Percentiles rank a stretch among this genome's conserved stretches.
phyloP scores from a whole-genome alignment of 225 moss, liverwort and hornwort species.

The Sphagnum contortum region DNA sequence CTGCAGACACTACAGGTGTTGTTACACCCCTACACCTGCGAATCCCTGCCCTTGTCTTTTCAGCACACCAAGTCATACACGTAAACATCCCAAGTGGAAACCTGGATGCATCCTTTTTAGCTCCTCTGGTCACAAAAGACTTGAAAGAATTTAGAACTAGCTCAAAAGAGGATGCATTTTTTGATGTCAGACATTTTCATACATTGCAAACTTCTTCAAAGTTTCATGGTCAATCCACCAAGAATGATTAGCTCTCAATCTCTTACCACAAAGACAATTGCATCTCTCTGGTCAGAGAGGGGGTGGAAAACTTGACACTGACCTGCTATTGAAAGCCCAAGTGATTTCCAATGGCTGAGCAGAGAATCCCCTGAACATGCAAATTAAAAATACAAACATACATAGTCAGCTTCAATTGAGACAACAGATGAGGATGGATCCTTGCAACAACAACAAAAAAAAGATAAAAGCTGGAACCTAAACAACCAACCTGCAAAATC shows the following conservation, averaged over 20 bases:
- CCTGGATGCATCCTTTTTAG: neutral
- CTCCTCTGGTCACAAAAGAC: neutral
- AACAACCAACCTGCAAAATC: conserved; percentile 63
- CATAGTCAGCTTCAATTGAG: neutral
- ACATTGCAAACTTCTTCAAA: no score
- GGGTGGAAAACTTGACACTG: conserved; percentile 3
- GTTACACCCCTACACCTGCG: conserved; percentile 64
- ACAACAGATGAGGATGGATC: neutral
- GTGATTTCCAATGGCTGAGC: conserved; percentile 72
- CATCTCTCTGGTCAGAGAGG: no score
- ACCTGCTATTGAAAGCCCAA: conserved; percentile 72
- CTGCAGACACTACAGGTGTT: conserved; percentile 83
- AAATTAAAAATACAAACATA: neutral
- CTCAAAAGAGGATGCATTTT: neutral
- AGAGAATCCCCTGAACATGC: conserved; percentile 51
- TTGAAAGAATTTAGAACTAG: no score
- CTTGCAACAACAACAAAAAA: neutral
- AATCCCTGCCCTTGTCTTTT: conserved; percentile 52
- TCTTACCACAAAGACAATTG: no score
- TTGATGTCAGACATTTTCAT: neutral
- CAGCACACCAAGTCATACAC: conserved; percentile 1
- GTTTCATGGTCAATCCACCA: no score
- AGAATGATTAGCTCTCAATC: no score
- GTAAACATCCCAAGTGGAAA: neutral
- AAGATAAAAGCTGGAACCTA: neutral